Evolutionary conservation across 1,284 basidiomycete species (phyloP).

Genomic region (Inonotus hispidus): DNA sequence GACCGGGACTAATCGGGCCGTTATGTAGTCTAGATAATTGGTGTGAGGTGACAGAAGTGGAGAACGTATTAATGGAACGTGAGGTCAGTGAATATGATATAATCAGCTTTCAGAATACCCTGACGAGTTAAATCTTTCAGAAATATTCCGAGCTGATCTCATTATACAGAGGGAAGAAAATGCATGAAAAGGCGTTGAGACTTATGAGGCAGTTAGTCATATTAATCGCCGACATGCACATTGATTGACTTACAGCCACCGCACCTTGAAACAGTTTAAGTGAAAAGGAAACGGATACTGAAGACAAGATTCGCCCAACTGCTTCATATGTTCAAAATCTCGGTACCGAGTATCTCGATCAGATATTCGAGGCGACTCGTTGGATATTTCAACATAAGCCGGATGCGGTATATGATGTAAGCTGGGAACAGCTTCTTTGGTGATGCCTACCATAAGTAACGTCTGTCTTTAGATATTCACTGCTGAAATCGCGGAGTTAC

Average conservation of each 20-base stretch:
- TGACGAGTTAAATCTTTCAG: constrained; percentile 37
- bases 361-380: constrained; percentile 73
- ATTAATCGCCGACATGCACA: constrained; percentile 3
- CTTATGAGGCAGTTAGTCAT: constrained; percentile 71
- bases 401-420: constrained; percentile 72
- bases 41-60: constrained; percentile 96
- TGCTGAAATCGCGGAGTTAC: constrained; percentile 88
- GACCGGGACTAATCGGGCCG: constrained; percentile 81
- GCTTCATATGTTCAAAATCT: constrained; percentile 90
- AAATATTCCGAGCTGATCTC: constrained; percentile 90
- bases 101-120: neutral
- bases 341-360: constrained; percentile 71
- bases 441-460: neutral
- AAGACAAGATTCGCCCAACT: constrained; percentile 80
- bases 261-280: constrained; percentile 55
- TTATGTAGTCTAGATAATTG: constrained; percentile 92
- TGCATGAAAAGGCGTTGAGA: constrained; percentile 86
- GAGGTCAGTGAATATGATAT: constrained; percentile 49
- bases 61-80: constrained; percentile 77
- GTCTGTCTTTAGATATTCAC: constrained; percentile 73
- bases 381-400: constrained; percentile 82
- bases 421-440: neutral
- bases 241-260: neutral
- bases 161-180: constrained; percentile 91
- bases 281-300: constrained; percentile 70